Evolutionary conservation across 805 yeast genomes (phyloP), one percentile per base, ranked within the genome.

Genomic region (Wickerhamomyces alni): DNA sequence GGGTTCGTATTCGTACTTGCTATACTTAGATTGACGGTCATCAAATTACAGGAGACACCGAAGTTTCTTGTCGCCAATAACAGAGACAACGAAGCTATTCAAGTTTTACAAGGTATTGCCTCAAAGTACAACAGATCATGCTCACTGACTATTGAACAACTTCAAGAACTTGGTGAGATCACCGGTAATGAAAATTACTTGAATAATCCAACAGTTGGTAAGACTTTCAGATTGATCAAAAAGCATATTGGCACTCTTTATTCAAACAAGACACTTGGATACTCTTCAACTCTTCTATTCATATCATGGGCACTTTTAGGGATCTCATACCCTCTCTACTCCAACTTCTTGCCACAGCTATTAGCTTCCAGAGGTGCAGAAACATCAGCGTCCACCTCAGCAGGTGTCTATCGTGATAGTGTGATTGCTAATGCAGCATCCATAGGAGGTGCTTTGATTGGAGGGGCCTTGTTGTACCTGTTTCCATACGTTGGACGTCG

Each of bases 271-370:
- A 57, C 55, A 26, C 58, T 72, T 31, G 65, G 67, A 10, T 49
- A 58, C 40, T 63, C 69, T 2, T 58, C 77, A 30, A 30, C 59
- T 13, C 62, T 77, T 12, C 51, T 74, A n/a, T 49, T 62, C 17
- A 40, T 66, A 7, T 64, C 76, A 1, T 76, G 82, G 82, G 67
- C 69, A 4, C 54, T 73, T 35, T 66, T 75, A 44, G 80, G 80
- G 36, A 63, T 75, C 31, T 69, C 78, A 7, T 74, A 73, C 53
- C 71, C 77, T 3, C 59, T 72, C 33, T 74, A 70, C 52, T 67
- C 70, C 51, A 74, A 73, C 35, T 75, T 75, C 55, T 52, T 74
- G 21, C 76, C 76, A 30, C 65, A 67, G 36, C 72, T 68, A 44
- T 59, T 76, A 37, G 71, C 74, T 31, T 52, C 63, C 4, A 68